phyloP scores from a whole-genome alignment of 768 basidiomycete species.

The Termitomyces sp. region DNA sequence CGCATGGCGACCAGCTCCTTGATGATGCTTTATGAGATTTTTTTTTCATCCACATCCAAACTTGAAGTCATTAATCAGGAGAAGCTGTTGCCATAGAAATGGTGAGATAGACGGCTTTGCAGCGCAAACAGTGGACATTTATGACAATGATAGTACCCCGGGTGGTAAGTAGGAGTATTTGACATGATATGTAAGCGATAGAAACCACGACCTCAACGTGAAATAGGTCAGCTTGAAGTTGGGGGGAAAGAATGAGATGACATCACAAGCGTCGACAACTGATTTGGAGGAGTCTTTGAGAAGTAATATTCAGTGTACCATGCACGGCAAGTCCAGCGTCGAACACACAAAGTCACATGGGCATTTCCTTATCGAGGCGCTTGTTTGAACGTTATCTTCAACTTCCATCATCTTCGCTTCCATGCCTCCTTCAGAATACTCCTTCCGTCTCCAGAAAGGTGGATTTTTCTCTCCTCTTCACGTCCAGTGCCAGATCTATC shows the following conservation, averaged over 20 bases:
- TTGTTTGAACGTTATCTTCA: not conserved
- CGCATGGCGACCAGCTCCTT: not conserved
- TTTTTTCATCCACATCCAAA: not conserved
- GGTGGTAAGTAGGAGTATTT: too few relatives aligned
- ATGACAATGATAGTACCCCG: not conserved
- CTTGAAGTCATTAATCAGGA: not conserved
- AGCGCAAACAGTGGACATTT: not conserved
- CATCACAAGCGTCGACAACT: too few relatives aligned
- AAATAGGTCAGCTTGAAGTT: too few relatives aligned
- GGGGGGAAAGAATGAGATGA: too few relatives aligned
- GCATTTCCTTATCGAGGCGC: not conserved
- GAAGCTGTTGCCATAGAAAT: not conserved
- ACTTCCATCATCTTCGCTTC: not conserved
- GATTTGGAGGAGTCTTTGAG: too few relatives aligned
- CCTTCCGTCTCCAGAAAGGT: constrained; percentile 60
- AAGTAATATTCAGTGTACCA: too few relatives aligned
- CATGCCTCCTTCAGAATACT: constrained; percentile 44
- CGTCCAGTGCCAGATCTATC: not conserved
- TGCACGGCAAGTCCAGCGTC: too few relatives aligned
- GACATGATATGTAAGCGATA: too few relatives aligned
- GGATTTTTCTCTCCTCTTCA: constrained; percentile 3
- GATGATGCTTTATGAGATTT: not conserved
- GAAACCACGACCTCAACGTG: too few relatives aligned
- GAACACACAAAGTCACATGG: not conserved
- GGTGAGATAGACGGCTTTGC: not conserved